Evolutionary conservation across 2,329 filamentous ascomycete genomes (phyloP), one percentile per base, ranked within the genome.

Genomic region (Trichoderma sp.): DNA sequence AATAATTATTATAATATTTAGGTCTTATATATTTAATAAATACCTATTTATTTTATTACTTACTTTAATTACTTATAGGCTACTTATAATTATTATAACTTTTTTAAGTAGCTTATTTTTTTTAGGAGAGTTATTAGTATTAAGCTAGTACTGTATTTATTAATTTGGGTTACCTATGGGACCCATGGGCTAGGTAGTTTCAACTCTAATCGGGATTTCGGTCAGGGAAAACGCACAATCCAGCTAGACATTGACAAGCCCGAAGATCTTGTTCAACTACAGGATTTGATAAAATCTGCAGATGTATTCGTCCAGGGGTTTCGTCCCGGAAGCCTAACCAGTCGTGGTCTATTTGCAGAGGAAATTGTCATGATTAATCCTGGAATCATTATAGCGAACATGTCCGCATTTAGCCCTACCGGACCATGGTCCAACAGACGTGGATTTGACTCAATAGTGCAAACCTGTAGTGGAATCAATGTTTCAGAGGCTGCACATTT

Each of bases 301-400:
- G 88, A 90, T 75, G 84, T 90, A 1, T 77, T 91, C 27, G 80
- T 74, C 32, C 86, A 90, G 73, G 88, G 88, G 12, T 90, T 89
- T 74, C 83, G 89, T 1, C 88, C 88, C 0, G 87, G 87, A 5
- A 84, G 84, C 13, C 78, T 90, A 22, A 83, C 69, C 0, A 70
- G 74, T 2, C 76, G 80, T 19, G 82, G 83, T 0, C 71, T 72
- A 4, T 68, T 67, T 3, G 68, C 75, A 1, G 74, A 77, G 17
- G 75, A 78, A 2, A 72, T 86, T 0, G 68, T 73, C 4, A 70
- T 72, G 19, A 58, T 77, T 4, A 82, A 81, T 37, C 78, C 81
- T 0, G 77, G 76, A 1, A 76, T 87, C 15, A 76, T 87, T 35
- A 76, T 80, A 17, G 84, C 82, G 4, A 85, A 79, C 63, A 70